phyloP scores from a whole-genome alignment of 2,329 filamentous ascomycete species.

The Proliferodiscus dingleyae region DNA sequence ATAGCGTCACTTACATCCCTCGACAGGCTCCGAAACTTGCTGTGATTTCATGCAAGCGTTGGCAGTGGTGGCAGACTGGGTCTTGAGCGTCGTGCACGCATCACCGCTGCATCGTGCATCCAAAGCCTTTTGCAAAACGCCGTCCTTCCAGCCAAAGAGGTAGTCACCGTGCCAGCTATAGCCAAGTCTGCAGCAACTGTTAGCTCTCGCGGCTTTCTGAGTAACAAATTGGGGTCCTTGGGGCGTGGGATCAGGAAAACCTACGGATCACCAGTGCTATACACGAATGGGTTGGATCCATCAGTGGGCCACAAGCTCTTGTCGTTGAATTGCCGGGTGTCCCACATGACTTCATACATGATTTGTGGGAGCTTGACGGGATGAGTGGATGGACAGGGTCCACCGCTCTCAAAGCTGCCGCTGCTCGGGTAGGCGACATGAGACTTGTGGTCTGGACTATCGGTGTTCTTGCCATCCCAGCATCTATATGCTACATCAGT shows the following conservation, averaged over 20 bases:
- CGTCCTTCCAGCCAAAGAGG: constrained; percentile 52
- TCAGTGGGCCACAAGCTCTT: constrained; percentile 39
- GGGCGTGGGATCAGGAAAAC: too few relatives aligned
- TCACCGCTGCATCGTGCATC: constrained; percentile 61
- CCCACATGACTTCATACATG: constrained; percentile 55
- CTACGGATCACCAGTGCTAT: constrained; percentile 21
- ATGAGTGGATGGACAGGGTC: constrained; percentile 45
- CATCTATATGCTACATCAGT: constrained; percentile 34
- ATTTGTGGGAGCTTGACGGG: constrained; percentile 51
- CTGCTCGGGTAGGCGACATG: constrained; percentile 49
- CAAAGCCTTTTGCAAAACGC: constrained; percentile 45
- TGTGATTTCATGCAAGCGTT: constrained; percentile 43
- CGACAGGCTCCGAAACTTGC: constrained; percentile 44
- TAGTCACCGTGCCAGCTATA: constrained; percentile 55
- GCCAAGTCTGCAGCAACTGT: constrained; percentile 35
- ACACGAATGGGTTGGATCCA: constrained; percentile 31
- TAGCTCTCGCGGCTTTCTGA: not conserved
- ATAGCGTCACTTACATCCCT: constrained; percentile 39
- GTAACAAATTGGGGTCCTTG: too few relatives aligned
- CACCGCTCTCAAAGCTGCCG: constrained; percentile 37
- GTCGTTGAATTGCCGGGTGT: constrained; percentile 45
- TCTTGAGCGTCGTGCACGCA: constrained; percentile 53
- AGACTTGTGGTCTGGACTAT: constrained; percentile 49
- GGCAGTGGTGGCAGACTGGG: constrained; percentile 40
- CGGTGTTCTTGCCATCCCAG: constrained; percentile 56